A percentile compares a stretch with the other conserved stretches of the same genome.
Conservation (phyloP, 1,139 yeast species). For the Schwanniomyces etchellsii region DNA sequence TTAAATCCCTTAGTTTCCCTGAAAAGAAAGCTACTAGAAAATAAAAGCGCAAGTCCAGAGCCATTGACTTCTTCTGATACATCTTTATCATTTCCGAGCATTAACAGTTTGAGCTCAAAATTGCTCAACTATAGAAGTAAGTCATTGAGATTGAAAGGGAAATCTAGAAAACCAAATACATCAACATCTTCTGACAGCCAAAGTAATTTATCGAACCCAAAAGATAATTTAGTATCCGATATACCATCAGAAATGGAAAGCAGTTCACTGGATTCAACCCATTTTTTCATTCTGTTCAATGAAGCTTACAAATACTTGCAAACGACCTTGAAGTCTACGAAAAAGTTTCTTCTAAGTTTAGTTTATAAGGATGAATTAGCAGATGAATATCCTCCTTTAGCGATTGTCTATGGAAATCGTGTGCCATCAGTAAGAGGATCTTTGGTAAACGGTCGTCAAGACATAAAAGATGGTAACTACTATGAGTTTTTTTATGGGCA, state of each 20-base stretch:
- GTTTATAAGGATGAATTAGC: slow-evolving; percentile 43
- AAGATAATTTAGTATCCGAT: not conserved
- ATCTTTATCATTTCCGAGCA: slow-evolving; percentile 14
- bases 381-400: slow-evolving; percentile 72
- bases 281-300: slow-evolving; percentile 37
- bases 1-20: slow-evolving; percentile 69
- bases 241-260: not conserved
- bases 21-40: slow-evolving; percentile 18
- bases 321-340: slow-evolving; percentile 57
- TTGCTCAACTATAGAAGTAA: slow-evolving; percentile 17
- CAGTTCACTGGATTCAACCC: slow-evolving; percentile 1
- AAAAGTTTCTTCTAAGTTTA: slow-evolving; percentile 52
- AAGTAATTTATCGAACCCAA: not conserved
- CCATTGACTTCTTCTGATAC: slow-evolving; percentile 2
- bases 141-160: slow-evolving; percentile 9
- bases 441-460: slow-evolving; percentile 54
- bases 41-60: slow-evolving; percentile 1
- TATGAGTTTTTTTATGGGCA: slow-evolving; percentile 78
- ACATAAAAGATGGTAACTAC: slow-evolving; percentile 66
- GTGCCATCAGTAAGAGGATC: slow-evolving; percentile 86
- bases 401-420: slow-evolving; percentile 69
- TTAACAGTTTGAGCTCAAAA: slow-evolving; percentile 18
- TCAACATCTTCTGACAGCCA: not conserved
- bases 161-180: slow-evolving; percentile 1
- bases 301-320: slow-evolving; percentile 62